Conservation (phyloP, 2,329 filamentous ascomycete species). For the Fusarium proliferatum region DNA sequence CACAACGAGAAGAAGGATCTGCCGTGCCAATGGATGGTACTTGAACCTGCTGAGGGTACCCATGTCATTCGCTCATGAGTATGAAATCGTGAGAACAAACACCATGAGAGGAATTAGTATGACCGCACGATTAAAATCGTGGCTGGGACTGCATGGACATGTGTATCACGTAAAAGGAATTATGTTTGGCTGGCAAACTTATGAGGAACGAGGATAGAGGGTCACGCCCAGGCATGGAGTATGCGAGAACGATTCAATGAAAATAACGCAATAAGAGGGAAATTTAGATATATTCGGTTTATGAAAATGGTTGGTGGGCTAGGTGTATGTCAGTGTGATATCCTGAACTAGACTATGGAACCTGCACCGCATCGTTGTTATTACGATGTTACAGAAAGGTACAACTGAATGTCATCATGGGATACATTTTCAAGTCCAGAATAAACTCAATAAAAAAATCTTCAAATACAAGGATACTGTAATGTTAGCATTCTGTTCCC, state of each 20-base stretch:
- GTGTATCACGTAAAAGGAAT: neutral
- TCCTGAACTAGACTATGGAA: neutral
- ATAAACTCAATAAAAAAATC: neutral
- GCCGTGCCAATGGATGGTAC: constrained; percentile 84
- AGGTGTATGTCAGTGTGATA: neutral
- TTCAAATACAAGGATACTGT: neutral
- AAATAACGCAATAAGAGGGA: neutral
- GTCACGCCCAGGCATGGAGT: neutral
- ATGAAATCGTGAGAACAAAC: neutral
- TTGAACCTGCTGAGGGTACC: constrained; percentile 86
- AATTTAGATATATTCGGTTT: neutral
- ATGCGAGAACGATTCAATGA: constrained; percentile 11
- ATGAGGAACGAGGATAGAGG: neutral
- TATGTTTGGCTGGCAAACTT: neutral
- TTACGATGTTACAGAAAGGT: fast-evolving
- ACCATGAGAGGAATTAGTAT: neutral
- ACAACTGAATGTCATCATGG: neutral
- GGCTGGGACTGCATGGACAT: neutral
- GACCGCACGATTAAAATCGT: neutral
- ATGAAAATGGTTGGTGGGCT: too few relatives aligned
- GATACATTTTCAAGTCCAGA: too few relatives aligned
- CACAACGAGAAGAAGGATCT: constrained; percentile 71
- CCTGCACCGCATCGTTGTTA: neutral
- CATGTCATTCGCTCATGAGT: constrained; percentile 54
- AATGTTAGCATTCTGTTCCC: neutral